Evolutionary conservation across 768 basidiomycete species (phyloP).

Genomic region (Kwoniella europaea): DNA sequence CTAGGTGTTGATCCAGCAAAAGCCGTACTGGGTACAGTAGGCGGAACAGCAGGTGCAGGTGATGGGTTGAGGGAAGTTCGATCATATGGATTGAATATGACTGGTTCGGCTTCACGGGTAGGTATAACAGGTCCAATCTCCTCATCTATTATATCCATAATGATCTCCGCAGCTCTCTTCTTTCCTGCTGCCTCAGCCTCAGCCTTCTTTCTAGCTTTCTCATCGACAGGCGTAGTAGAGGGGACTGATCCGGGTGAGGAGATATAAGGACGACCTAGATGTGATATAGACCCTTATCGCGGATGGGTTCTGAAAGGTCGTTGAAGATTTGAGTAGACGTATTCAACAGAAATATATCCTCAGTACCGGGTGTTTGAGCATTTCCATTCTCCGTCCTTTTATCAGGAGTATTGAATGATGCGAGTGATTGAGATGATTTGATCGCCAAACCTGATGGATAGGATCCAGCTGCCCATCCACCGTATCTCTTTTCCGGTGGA

Average conservation of each 20-base stretch:
- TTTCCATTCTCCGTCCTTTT: background rate
- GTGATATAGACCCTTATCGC: too few species aligned
- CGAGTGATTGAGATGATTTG: constrained; percentile 8
- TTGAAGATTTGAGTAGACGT: too few species aligned
- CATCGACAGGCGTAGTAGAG: constrained; percentile 3
- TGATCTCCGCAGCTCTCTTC: constrained; percentile 44
- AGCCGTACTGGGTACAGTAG: constrained; percentile 9
- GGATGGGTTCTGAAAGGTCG: too few species aligned
- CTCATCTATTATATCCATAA: constrained; percentile 43
- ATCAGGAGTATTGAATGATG: constrained; percentile 16
- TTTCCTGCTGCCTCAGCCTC: constrained; percentile 36
- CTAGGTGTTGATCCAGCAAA: constrained; percentile 25
- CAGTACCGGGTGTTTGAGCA: constrained; percentile 14
- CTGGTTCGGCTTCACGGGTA: constrained; percentile 17
- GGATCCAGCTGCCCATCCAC: constrained; percentile 43
- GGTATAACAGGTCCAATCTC: constrained; percentile 32
- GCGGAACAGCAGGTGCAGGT: constrained; percentile 17
- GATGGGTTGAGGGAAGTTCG: constrained; percentile 20
- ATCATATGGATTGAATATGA: constrained; percentile 51
- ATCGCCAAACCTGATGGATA: constrained; percentile 13
- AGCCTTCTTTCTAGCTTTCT: constrained; percentile 11
- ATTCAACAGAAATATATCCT: constrained; percentile 28
- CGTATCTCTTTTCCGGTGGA: background rate
- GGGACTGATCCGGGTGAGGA: background rate
- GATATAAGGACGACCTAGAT: too few species aligned